These are phyloP conservation scores for Chrysanthemum seticuspe DNA, from an alignment of 129 eudicot genomes.

Conservation along the genomic window DNA sequence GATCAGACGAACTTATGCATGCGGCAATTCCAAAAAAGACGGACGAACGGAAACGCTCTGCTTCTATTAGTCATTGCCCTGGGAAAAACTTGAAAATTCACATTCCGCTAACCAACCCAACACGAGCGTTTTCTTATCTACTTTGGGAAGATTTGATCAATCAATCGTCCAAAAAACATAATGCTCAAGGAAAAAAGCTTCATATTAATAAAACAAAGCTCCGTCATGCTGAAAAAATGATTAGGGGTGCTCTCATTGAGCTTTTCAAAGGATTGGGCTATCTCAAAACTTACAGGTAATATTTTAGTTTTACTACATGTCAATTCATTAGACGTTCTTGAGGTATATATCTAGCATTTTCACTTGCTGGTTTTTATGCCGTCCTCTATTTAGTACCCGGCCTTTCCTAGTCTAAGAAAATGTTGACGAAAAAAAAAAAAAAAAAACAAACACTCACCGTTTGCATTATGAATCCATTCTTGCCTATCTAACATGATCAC, in stretches of 20 bases:
- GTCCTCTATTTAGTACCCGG: constrained; percentile 1
- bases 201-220: constrained; percentile 76
- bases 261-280: constrained; percentile 90
- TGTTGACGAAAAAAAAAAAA: constrained; percentile 10
- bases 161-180: constrained; percentile 72
- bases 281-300: constrained; percentile 92
- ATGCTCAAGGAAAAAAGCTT: constrained; percentile 52
- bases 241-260: constrained; percentile 88
- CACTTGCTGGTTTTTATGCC: background rate
- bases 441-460: constrained; percentile 8
- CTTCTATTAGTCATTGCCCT: constrained; percentile 41
- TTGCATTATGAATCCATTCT: background rate
- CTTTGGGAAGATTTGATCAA: constrained; percentile 84
- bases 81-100: constrained; percentile 73
- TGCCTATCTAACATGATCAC: background rate
- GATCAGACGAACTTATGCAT: constrained; percentile 28
- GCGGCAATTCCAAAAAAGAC: too few relatives aligned
- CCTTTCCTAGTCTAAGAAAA: background rate
- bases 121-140: constrained; percentile 78
- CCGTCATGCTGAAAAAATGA: constrained; percentile 95
- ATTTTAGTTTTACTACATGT: constrained; percentile 9
- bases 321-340: constrained; percentile 11
- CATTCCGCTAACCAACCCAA: constrained; percentile 89
- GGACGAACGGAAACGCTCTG: constrained; percentile 38
- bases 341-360: background rate